These are phyloP conservation scores for Vitis rupestris DNA, from an alignment of 164 flowering plant species.

Conservation along the genomic window DNA sequence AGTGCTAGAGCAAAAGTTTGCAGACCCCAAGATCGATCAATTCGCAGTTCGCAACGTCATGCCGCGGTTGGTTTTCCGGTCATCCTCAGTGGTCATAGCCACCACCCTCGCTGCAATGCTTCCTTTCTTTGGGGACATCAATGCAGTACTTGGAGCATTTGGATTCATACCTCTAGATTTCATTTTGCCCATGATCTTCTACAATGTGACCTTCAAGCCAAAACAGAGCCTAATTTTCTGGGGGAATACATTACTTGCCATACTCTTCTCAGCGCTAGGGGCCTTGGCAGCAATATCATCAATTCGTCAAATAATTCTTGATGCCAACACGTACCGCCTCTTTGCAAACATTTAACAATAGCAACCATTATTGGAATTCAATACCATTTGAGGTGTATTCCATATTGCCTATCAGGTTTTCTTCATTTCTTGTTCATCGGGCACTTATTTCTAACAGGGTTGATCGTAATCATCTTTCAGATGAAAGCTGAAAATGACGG, in stretches of 20 bases:
- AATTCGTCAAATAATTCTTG: conserved; percentile 47
- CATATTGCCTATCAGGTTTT: no score
- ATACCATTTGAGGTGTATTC: no score
- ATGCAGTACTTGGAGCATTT: conserved; percentile 49
- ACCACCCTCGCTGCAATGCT: conserved; percentile 44
- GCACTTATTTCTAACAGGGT: no score
- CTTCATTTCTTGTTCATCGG: no score
- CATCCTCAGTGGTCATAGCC: conserved; percentile 38
- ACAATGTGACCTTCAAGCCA: conserved; percentile 50
- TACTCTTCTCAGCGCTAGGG: conserved; percentile 24
- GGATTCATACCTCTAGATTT: conserved; percentile 58
- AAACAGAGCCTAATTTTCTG: conserved; percentile 31
- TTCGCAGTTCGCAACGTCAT: conserved; percentile 39
- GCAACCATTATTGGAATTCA: no score
- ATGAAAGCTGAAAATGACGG: no score
- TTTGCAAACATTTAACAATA: conserved; percentile 40
- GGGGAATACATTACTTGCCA: conserved; percentile 33
- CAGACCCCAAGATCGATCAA: conserved; percentile 37
- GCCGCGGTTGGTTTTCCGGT: conserved; percentile 36
- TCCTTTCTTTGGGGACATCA: conserved; percentile 60
- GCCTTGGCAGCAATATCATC: conserved; percentile 40
- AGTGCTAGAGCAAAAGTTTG: conserved; percentile 33
- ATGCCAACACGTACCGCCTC: conserved; percentile 44
- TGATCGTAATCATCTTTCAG: no score
- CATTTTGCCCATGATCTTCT: conserved; percentile 44